Conservation (phyloP, 1,284 basidiomycete genomes). For the Trichosporon sp. region DNA sequence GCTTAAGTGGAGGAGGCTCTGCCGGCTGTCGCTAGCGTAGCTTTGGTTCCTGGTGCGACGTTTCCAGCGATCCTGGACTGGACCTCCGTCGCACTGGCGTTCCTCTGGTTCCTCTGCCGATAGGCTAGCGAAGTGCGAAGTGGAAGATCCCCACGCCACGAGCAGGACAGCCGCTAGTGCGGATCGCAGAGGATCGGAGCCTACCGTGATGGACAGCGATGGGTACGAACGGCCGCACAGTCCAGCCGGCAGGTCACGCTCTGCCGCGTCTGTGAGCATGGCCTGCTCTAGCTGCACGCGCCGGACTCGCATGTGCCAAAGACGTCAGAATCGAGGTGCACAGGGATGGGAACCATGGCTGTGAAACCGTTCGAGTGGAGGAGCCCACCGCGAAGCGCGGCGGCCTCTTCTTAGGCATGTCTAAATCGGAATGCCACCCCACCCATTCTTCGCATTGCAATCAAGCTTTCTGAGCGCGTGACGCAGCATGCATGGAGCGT, state of each 20-base stretch:
- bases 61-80: background rate
- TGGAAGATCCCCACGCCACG: too few relatives aligned
- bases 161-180: background rate
- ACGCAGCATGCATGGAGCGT: background rate
- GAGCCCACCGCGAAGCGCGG: background rate
- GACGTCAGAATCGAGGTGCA: background rate
- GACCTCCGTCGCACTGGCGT: background rate
- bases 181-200: background rate
- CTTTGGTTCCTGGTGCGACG: background rate
- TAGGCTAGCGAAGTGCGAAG: too few relatives aligned
- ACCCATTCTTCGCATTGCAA: background rate
- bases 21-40: background rate
- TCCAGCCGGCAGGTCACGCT: background rate
- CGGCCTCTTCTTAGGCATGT: background rate
- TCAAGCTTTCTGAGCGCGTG: background rate
- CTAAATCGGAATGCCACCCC: background rate
- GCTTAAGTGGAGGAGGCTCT: background rate
- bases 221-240: background rate
- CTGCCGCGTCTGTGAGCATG: background rate
- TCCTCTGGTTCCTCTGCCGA: too few relatives aligned
- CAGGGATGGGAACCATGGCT: background rate
- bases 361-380: background rate
- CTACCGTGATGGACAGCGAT: too few relatives aligned
- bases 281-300: background rate
- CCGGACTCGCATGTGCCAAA: too few relatives aligned